Evolutionary conservation across 768 basidiomycete species (phyloP), one percentile per base, ranked within the genome.

Genomic region (Guyanaporus albipodus): DNA sequence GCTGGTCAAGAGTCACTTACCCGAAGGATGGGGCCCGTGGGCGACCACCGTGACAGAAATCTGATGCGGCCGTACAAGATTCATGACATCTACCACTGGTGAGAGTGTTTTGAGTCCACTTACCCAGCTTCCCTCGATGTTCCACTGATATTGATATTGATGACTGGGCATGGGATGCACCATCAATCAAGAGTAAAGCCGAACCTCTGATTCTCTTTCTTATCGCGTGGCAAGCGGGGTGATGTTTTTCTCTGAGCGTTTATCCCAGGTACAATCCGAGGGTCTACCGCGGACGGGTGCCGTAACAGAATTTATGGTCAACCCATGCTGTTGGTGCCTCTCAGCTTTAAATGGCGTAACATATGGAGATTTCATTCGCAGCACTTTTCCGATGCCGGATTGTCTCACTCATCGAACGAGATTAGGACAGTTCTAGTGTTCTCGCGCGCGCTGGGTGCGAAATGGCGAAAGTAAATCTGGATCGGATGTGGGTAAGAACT

Each of bases 51-150:
- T 55, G 75, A 75, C 27, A 74, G 64, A 54, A 73, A 73, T 49
- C 62, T 66, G 26, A 61, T 55, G 31, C 65, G 57, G 48, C 68
- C 68, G 37, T 66, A 61, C 23, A 52, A 48, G 1, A 69, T n/a
- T n/a, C n/a, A n/a, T n/a, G 67, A 46, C 64, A 74, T 53, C 66
- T 69, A 67, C 83, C 85, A 6, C 28, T 14, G 22, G 46, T 42
- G 40, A 55, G 41, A 17, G 72, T 60, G 88, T 74, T 63, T 89
- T 87, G 62, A 89, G 73, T 44, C 78, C 76, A 46, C 80, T 83
- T 56, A 78, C 76, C 82, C 82, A 85, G 64, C n/a, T n/a, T n/a
- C n/a, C n/a, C n/a, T n/a, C n/a, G n/a, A n/a, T n/a, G n/a, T n/a
- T n/a, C n/a, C n/a, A n/a, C n/a, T n/a, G n/a, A n/a, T n/a, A n/a